Base-by-base conservation (phyloP, 331 rosid species). In the Quercus tomentella region DNA sequence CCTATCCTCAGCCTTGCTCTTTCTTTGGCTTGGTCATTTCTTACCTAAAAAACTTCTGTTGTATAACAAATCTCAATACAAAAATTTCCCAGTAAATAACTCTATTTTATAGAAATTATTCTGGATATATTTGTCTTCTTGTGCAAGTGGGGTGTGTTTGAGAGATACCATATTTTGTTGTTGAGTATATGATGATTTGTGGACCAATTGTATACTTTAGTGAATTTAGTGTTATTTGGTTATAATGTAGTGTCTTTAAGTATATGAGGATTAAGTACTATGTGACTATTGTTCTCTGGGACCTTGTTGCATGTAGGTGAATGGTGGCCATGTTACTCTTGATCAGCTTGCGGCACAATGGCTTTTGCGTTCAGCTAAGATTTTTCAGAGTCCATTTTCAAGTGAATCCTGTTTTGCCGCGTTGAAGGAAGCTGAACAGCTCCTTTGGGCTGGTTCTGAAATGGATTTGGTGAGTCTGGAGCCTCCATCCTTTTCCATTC, bases 401-500 rank as follows among this genome's bases (percentile, higher is more conserved):
- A 83, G 79, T 58, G 94, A 91, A 84, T 91, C 88, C 28, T 90
- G 79, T 86, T 84, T 70, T 77, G 67, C 87, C 63, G 85, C 84
- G 49, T 76, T 93, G 78, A 91, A 82, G 86, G 89, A 90, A 82
- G 94, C 99, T 82, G 97, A 95, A 80, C 99, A 95, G 82, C 93
- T 93, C 86, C 88, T 95, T 71, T 95, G 99, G 99, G 99, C 96
- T 82, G 98, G 99, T 81, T 86, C 92, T 20, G 99, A 95, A 89
- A 91, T 93, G 97, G 92, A 95, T 88, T 83, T 88, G 76, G 99
- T 95, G 80, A 88, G 97, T 82, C 63, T 70, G 18, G 20, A 25
- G 23, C 49, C 45, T 31, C 55, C 21, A 21, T 8, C 60, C 22
- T 37, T 77, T 20, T 75, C 77, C 77, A 57, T 49, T 73, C 23